Base-by-base conservation (phyloP, 805 yeast genomes). In the Lipomyces chichibuensis region DNA sequence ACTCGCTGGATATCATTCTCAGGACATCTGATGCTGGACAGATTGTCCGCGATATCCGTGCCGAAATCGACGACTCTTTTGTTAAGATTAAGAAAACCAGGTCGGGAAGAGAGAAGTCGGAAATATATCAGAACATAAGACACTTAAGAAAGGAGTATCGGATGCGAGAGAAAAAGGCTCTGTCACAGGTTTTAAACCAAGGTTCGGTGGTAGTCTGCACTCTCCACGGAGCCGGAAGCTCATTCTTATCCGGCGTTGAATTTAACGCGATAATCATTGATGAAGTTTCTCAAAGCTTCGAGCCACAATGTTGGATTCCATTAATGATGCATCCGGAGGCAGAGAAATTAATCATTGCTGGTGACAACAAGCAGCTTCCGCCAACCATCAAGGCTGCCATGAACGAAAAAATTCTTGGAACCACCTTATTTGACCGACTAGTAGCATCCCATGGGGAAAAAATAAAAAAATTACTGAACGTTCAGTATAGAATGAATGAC, bases 261-360 rank as follows among this genome's bases (percentile, higher is more conserved):
- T 91, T 94, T 74, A 91, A 91, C 70, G 87, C 96, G 0, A 81
- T 94, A 39, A 90, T 95, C 13, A 93, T 94, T 46, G 99, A 94
- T 78, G 99, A 94, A 77, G 97, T 94, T 0, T 92, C 98, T 0
- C 99, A 94, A 77, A 84, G 97, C 11, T 78, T 94, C 63, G 97
- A 94, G 74, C 97, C 98, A 0, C 97, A 94, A 71, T 92, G 98
- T 74, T 93, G 98, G 98, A 92, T 94, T 29, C 98, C 99, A 0
- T 68, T 95, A 6, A 81, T 92, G 2, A 84, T 84, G 51, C 94
- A 90, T 73, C 78, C 83, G 14, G 83, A 86, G 8, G 79, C 82
- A 27, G 81, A 82, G 46, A 83, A 87, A 63, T 76, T 94, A 29
- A 85, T 94, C 1, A 83, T 94, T 29, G 98, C 98, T 0, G 99